Base-by-base conservation (phyloP, 768 basidiomycete genomes). In the Fomitopsis serialis region DNA sequence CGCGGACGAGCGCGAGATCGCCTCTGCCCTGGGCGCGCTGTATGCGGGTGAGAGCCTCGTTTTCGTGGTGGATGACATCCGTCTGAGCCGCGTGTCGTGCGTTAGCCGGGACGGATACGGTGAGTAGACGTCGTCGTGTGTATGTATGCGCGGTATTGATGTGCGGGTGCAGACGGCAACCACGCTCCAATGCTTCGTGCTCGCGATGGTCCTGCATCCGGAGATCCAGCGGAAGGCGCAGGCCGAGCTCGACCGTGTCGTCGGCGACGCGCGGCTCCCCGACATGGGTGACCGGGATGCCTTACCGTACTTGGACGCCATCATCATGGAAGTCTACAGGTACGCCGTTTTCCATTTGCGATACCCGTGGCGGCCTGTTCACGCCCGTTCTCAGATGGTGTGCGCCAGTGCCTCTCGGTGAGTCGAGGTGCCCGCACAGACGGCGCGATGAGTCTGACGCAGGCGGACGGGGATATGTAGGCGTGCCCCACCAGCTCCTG, bases 201-300 rank as follows among this genome's bases (percentile, higher is more conserved):
- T 76, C 29, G 73, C 72, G 11, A 71, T 74, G 61, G 56, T 66
- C 0, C 63, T 73, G 9, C 63, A 73, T 54, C 76, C 75, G 0
- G 70, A 74, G 1, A 68, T 49, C 69, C 0, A 68, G 67, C 53
- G 52, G 25, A 73, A 68, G 52, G 75, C 74, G 17, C 74, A 76
- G 45, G 65, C 62, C 8, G 77, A 78, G 54, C 63, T 78, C 2
- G 74, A 76, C 52, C 53, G 61, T 2, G 72, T 74, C 4, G 58
- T 74, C 13, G 76, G 76, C 15, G 44, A 40, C 10, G 68, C 70
- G 45, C 64, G 75, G 1, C 46, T 62, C 12, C 56, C 58, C 8
- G 57, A 61, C 12, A 53, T 63, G 23, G 61, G 58, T n/a, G 64
- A 66, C 42, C 51, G 52, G 29, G 56, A 54, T 9, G 47, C 50